Evolutionary conservation across 805 yeast species (phyloP).

Genomic region (Candida qinlingensis): DNA sequence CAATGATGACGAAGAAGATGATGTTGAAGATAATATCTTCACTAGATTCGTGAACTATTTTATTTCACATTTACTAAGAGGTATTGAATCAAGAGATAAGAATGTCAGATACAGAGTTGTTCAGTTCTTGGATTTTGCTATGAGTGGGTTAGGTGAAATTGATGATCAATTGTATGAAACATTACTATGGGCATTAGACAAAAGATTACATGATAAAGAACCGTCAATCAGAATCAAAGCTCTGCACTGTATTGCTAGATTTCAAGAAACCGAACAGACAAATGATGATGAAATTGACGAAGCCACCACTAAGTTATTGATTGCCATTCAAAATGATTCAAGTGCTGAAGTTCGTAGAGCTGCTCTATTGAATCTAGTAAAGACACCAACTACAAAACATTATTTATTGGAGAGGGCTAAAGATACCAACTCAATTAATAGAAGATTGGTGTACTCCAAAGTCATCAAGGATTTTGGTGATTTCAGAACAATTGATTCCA

Average conservation of each 20-base stretch:
- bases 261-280: slow-evolving; percentile 47
- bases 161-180: slow-evolving; percentile 66
- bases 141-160: slow-evolving; percentile 69
- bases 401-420: slow-evolving; percentile 74
- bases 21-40: slow-evolving; percentile 34
- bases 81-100: slow-evolving; percentile 70
- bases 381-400: slow-evolving; percentile 46
- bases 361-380: slow-evolving; percentile 65
- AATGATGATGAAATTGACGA: slow-evolving; percentile 32
- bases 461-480: slow-evolving; percentile 64
- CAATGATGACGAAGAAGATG: slow-evolving; percentile 21
- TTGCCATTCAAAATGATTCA: slow-evolving; percentile 68
- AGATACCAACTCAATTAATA: slow-evolving; percentile 65
- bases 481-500: slow-evolving; percentile 47
- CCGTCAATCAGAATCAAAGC: slow-evolving; percentile 79
- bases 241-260: slow-evolving; percentile 67
- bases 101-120: slow-evolving; percentile 76
- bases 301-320: slow-evolving; percentile 42
- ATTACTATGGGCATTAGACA: slow-evolving; percentile 53
- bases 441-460: slow-evolving; percentile 68
- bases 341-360: slow-evolving; percentile 88
- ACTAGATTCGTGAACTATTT: slow-evolving; percentile 54
- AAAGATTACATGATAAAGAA: slow-evolving; percentile 71
- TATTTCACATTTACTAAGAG: slow-evolving; percentile 65
- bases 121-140: slow-evolving; percentile 65